Percentiles rank a stretch among this genome's conserved stretches.
Conservation (phyloP, 2,329 filamentous ascomycete species). For the Phyllosticta citriasiana region DNA sequence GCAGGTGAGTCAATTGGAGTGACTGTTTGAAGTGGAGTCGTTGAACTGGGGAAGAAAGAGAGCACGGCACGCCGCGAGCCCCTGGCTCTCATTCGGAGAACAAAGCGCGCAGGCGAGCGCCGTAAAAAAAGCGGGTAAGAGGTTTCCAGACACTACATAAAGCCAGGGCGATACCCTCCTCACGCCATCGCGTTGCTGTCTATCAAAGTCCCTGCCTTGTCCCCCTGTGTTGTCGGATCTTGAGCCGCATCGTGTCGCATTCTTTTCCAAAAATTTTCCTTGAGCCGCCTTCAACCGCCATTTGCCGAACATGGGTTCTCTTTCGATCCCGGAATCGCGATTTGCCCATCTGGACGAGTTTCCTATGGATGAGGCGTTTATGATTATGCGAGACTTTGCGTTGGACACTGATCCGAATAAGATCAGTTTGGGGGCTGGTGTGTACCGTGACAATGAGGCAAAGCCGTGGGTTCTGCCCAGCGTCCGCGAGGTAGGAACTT, state of each 20-base stretch:
- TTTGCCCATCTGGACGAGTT: conserved; percentile 4
- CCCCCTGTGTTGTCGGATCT: background rate
- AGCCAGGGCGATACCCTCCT: background rate
- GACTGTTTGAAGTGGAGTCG: background rate
- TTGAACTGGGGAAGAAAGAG: background rate
- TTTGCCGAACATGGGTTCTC: conserved; percentile 8
- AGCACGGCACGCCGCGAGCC: background rate
- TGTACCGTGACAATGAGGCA: conserved; percentile 31
- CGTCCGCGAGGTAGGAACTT: conserved; percentile 16
- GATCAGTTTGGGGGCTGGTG: conserved; percentile 31
- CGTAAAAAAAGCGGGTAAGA: background rate
- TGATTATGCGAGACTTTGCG: conserved; percentile 11
- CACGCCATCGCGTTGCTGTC: background rate
- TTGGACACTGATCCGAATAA: conserved; percentile 20
- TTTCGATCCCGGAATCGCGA: conserved; percentile 6
- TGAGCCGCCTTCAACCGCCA: background rate
- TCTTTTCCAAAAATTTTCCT: background rate
- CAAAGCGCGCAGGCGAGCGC: background rate
- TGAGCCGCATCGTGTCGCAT: conserved; percentile 1
- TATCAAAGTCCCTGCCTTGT: background rate
- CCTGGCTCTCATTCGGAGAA: background rate
- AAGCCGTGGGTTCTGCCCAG: conserved; percentile 29
- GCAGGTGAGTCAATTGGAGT: background rate
- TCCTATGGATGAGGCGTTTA: conserved; percentile 7
- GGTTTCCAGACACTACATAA: conserved; percentile 1